These are phyloP conservation scores for Solanum neorickii DNA, from an alignment of 257 asterid genomes.

Conservation along the genomic window DNA sequence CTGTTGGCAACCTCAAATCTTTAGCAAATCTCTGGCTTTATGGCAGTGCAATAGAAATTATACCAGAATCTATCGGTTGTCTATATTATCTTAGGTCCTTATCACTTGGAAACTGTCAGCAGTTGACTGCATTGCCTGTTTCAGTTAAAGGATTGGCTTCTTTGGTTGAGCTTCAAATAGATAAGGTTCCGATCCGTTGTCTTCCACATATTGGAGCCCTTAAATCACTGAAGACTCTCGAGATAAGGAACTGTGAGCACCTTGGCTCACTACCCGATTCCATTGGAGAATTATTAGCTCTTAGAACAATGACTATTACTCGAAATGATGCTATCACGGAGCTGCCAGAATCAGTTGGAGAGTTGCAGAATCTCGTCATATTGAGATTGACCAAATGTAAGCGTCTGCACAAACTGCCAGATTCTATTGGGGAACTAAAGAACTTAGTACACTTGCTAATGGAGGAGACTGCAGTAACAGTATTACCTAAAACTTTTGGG, in stretches of 20 bases:
- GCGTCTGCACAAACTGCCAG: conserved; percentile 6
- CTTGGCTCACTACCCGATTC: conserved; percentile 15
- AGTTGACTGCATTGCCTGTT: conserved; percentile 4
- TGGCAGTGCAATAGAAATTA: background rate
- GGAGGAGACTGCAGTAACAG: conserved; percentile 13
- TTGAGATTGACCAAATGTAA: conserved; percentile 13
- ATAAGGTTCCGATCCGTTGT: background rate
- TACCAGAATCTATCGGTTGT: conserved; percentile 19
- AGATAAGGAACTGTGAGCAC: conserved; percentile 8
- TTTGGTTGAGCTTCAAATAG: conserved; percentile 16
- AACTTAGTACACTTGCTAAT: conserved; percentile 7
- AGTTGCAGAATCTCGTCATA: conserved; percentile 10
- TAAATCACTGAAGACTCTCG: conserved; percentile 15
- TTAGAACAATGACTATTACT: conserved; percentile 5
- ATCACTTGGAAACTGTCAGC: conserved; percentile 1
- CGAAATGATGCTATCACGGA: conserved; percentile 9
- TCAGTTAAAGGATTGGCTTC: conserved; percentile 12
- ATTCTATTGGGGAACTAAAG: conserved; percentile 10
- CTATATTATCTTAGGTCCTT: conserved; percentile 12
- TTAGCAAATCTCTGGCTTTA: conserved; percentile 10
- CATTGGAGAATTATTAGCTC: conserved; percentile 11
- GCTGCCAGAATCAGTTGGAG: conserved; percentile 15
- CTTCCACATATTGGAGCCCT: conserved; percentile 13
- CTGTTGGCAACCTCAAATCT: conserved; percentile 12
- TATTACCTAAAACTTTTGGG: conserved; percentile 16